Base-by-base conservation (phyloP, 371 early-diverging fungal species). In the Mucor velutinosus region DNA sequence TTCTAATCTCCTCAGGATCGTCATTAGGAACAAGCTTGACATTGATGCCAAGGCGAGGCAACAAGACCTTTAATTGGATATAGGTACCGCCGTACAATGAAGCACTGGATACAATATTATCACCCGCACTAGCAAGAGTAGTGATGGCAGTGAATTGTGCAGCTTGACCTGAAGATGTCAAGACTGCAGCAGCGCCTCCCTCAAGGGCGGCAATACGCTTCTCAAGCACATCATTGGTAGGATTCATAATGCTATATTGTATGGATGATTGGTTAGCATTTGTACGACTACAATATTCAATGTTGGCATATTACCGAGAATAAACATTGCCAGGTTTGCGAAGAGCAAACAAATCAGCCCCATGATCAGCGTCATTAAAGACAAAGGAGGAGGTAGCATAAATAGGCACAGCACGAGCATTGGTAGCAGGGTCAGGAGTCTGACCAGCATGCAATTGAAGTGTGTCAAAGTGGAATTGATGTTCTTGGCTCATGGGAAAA, bases 391-490 rank as follows among this genome's bases (percentile, higher is more conserved):
- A 77, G 6, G 93, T 88, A 6, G 93, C 92, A 76, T 94, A 96
- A 69, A 96, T 95, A 27, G 96, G 96, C 1, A 89, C 88, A 2
- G 95, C 96, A 12, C 94, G 86, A 7, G 95, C 84, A 35, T 89
- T 86, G 61, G 93, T 94, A 12, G 88, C 66, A 14, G 85, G 53
- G 66, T 89, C 91, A 60, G 77, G 77, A 0, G 32, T 66, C 47
- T 93, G 93, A 30, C 95, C 96, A 41, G 93, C 94, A 72, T 96
- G 96, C 14, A 96, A 76, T 76, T 95, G 95, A 30, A 95, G 87
- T 19, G 96, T 95, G 61, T 95, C 95, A 71, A 95, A 93, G 66
- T 68, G 84, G 27, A 73, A 79, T 51, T 78, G 68, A 45, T 70
- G 77, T 29, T 75, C 62, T 33, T 74, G 23, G 12, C n/a, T 29